A percentile compares a stretch with the other conserved stretches of the same genome.
Conservation (phyloP, 352 stramenopile genomes). For the Phytopythium delawarense region DNA sequence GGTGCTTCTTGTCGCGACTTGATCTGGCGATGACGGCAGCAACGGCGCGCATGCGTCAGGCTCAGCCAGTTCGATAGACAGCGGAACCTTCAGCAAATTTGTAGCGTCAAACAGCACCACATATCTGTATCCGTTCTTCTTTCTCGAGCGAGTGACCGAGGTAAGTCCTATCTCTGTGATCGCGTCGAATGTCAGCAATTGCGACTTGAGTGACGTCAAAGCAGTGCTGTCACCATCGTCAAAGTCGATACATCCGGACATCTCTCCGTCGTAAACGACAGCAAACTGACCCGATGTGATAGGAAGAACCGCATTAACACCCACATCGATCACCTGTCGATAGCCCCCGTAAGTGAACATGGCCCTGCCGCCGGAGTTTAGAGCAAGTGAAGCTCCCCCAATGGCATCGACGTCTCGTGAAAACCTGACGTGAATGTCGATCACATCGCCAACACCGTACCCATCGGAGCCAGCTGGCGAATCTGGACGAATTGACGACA, state of each 20-base stretch:
- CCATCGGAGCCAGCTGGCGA: constrained; percentile 21
- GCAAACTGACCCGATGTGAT: constrained; percentile 65
- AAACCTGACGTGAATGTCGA: constrained; percentile 66
- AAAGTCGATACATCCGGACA: constrained; percentile 50
- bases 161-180: constrained; percentile 46
- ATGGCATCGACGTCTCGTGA: constrained; percentile 48
- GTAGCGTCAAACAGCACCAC: constrained; percentile 51
- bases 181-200: constrained; percentile 35
- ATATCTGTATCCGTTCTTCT: constrained; percentile 62
- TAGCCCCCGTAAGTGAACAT: constrained; percentile 46
- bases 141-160: constrained; percentile 31
- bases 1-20: constrained; percentile 29
- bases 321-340: constrained; percentile 66
- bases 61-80: constrained; percentile 26
- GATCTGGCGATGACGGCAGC: constrained; percentile 32
- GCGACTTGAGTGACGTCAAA: constrained; percentile 36
- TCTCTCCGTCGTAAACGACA: constrained; percentile 31
- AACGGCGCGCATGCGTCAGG: constrained; percentile 59
- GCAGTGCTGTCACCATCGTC: constrained; percentile 36
- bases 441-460: constrained; percentile 65
- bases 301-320: constrained; percentile 40
- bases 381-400: constrained; percentile 30
- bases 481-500: constrained; percentile 40
- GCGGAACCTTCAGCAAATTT: constrained; percentile 35
- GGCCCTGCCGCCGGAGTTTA: constrained; percentile 51